These are phyloP conservation scores for Quercus mongolica DNA, from an alignment of 306 rosid species.

Conservation along the genomic window DNA sequence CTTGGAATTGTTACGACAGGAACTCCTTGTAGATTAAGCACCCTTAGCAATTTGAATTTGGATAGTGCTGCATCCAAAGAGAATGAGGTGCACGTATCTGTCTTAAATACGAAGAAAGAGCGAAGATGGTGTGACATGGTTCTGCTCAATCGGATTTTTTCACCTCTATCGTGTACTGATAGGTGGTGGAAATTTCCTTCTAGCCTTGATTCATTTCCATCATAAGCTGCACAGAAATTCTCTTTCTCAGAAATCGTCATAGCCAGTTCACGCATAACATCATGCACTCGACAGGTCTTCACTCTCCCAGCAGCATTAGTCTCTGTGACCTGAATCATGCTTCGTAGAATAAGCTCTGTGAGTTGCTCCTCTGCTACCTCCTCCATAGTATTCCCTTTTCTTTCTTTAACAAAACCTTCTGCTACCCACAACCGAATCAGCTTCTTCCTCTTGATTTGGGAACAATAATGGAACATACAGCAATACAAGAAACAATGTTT, in stretches of 20 bases:
- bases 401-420: not conserved
- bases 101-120: not conserved
- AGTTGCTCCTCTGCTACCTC: not conserved
- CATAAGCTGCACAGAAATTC: not conserved
- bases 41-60: constrained; percentile 2
- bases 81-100: not conserved
- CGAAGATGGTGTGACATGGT: not conserved
- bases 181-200: not conserved
- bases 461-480: not conserved
- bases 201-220: not conserved
- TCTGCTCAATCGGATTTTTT: not conserved
- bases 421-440: not conserved
- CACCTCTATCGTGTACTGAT: not conserved
- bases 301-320: not conserved
- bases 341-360: not conserved
- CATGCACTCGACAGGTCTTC: not conserved
- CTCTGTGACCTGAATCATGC: constrained; percentile 3
- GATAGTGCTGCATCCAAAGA: not conserved
- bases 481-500: not conserved
- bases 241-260: not conserved
- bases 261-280: not conserved
- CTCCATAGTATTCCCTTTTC: not conserved
- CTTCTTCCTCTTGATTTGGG: constrained; percentile 1
- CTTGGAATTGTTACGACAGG: not conserved
- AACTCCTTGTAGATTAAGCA: not conserved